Evolutionary conservation across 306 rosid genomes (phyloP).

Genomic region (Quercus bicolor): DNA sequence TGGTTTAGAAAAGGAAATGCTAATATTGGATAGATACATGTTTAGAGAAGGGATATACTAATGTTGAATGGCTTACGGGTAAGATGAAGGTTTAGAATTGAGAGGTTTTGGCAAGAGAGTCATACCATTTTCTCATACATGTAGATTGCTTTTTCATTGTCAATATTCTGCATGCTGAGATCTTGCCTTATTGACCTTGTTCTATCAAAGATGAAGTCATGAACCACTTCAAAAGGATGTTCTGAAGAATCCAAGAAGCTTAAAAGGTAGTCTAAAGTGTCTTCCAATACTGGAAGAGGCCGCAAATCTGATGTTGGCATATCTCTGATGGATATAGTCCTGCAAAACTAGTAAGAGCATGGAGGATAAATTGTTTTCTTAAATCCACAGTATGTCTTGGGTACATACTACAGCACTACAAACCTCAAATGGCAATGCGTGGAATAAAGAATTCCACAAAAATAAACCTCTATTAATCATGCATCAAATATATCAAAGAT

Average conservation of each 20-base stretch:
- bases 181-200: constrained; percentile 94
- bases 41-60: background rate
- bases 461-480: background rate
- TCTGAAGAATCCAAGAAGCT: constrained; percentile 53
- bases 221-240: constrained; percentile 71
- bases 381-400: background rate
- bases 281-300: constrained; percentile 70
- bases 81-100: constrained; percentile 1
- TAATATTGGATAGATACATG: background rate
- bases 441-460: background rate
- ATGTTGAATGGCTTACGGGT: constrained; percentile 2
- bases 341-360: constrained; percentile 64
- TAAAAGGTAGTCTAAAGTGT: constrained; percentile 59
- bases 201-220: constrained; percentile 85
- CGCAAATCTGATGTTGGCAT: constrained; percentile 73
- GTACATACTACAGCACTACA: background rate
- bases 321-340: constrained; percentile 62
- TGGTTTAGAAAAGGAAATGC: no score
- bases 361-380: constrained; percentile 11
- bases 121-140: constrained; percentile 83
- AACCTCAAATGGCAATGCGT: background rate
- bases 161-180: constrained; percentile 77
- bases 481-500: no score
- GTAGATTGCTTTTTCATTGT: constrained; percentile 48
- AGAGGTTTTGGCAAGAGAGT: constrained; percentile 14